These are phyloP conservation scores for Stachybotrys echinatus DNA, from an alignment of 2,329 filamentous ascomycete genomes.

Conservation along the genomic window DNA sequence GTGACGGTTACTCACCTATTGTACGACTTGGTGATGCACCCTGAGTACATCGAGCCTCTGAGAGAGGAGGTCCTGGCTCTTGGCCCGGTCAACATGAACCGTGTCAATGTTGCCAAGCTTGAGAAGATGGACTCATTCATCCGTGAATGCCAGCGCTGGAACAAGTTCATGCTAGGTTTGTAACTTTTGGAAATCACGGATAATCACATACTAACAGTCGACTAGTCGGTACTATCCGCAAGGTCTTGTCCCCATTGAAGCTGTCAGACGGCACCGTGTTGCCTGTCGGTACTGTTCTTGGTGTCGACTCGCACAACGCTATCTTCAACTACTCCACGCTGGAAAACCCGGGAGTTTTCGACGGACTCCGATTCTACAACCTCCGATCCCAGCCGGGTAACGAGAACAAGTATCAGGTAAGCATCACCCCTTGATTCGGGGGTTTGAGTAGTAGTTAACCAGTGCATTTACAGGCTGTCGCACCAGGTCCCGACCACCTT, in stretches of 20 bases:
- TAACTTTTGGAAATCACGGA: neutral
- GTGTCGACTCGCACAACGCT: neutral
- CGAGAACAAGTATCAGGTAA: neutral
- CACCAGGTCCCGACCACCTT: too few relatives aligned
- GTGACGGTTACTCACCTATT: neutral
- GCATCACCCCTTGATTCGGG: too few relatives aligned
- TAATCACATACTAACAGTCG: neutral
- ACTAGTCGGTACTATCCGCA: neutral
- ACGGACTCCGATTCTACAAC: neutral
- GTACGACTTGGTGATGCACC: neutral
- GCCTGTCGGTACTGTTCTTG: neutral
- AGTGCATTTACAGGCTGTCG: too few relatives aligned
- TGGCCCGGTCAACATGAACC: neutral
- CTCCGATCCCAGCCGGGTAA: neutral
- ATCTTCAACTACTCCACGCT: neutral
- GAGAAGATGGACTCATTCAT: neutral
- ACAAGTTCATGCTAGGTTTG: neutral
- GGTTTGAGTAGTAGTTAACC: too few relatives aligned
- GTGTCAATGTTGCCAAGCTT: neutral
- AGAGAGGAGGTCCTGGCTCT: neutral
- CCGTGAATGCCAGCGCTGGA: neutral
- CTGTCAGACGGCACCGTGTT: neutral
- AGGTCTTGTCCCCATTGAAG: neutral
- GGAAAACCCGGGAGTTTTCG: neutral
- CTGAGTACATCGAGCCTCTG: neutral